A percentile compares a stretch with the other conserved stretches of the same genome.
phyloP scores from a whole-genome alignment of 768 basidiomycete species.

The Leccinum barrowsii region DNA sequence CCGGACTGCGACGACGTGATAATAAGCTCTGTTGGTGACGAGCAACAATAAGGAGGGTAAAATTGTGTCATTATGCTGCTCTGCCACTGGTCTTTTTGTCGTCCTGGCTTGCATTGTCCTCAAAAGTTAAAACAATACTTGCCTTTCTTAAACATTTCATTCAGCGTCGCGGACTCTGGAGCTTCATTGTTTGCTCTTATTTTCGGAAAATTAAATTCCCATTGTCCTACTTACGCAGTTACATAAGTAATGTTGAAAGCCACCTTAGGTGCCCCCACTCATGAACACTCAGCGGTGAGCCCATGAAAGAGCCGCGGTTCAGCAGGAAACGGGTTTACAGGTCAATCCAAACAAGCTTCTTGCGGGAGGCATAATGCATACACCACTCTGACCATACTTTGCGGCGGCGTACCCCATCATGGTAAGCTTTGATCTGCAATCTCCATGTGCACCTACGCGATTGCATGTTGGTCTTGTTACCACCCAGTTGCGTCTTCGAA shows the following conservation, averaged over 20 bases:
- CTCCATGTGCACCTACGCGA: not conserved
- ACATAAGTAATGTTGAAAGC: not conserved
- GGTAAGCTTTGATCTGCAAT: not conserved
- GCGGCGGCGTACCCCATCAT: not conserved
- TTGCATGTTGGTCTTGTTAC: not conserved
- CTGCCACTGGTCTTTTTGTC: slow-evolving; percentile 20
- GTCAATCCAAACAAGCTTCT: not conserved
- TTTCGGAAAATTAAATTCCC: slow-evolving; percentile 1
- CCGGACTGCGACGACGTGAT: not conserved
- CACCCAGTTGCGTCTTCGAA: not conserved
- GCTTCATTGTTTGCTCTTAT: slow-evolving; percentile 13
- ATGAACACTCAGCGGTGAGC: not conserved
- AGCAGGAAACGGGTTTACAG: too few species aligned
- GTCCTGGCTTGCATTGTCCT: slow-evolving; percentile 22
- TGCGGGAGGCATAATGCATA: not conserved
- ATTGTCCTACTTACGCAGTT: not conserved
- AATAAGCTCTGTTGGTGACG: slow-evolving; percentile 11
- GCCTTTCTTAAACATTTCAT: slow-evolving; percentile 15
- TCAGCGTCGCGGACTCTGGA: slow-evolving; percentile 18
- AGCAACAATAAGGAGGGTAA: slow-evolving; percentile 13
- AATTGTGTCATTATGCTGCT: slow-evolving; percentile 7
- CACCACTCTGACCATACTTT: not conserved
- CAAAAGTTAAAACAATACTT: slow-evolving; percentile 18
- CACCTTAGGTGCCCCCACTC: not conserved
- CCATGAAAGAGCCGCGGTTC: not conserved